Evolutionary conservation across 2,329 filamentous ascomycete species (phyloP), one percentile per base, ranked within the genome.

Genomic region (Sphaerulina musiva): DNA sequence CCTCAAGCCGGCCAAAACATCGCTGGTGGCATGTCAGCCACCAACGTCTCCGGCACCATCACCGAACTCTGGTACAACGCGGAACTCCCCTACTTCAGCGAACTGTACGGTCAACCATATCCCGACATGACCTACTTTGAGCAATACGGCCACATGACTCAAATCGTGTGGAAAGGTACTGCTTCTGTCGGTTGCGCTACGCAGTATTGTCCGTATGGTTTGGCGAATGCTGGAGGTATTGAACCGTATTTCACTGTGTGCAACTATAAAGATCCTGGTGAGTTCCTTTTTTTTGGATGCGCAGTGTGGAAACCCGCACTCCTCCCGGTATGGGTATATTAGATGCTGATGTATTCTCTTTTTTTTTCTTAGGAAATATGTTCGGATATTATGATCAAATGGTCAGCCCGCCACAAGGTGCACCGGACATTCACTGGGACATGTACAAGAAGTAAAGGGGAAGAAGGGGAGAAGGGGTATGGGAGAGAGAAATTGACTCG

Each of bases 11-110:
- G 92, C 36, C 93, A 98, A 76, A 98, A 97, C 79, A 85, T 97
- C 55, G 91, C 88, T 66, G 84, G 85, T 57, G 77, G 84, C 58
- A 77, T 81, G 57, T 66, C 72, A 1, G 70, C 74, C 23, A 72
- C 70, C 56, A 79, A 83, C 40, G 76, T 88, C 57, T 81, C 82
- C 50, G 76, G 79, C 59, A 82, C 85, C 62, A 83, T 92, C 68
- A 88, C 83, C 65, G 80, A 91, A 69, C 78, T 85, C 73, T 95
- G 93, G 89, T 96, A 96, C 80, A 88, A 92, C 70, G 81, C 80
- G 66, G 89, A 95, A 73, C 75, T 86, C 63, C 68, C 68, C 57
- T 84, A 78, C 72, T 77, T 78, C 53, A 64, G 66, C 23, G 71
- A 74, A 51, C 54, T 61, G 7, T 92, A 86, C 66, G 85, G 83